Evolutionary conservation across 306 rosid genomes (phyloP), one percentile per base, ranked within the genome.

Genomic region (Gastrolobium bilobum): DNA sequence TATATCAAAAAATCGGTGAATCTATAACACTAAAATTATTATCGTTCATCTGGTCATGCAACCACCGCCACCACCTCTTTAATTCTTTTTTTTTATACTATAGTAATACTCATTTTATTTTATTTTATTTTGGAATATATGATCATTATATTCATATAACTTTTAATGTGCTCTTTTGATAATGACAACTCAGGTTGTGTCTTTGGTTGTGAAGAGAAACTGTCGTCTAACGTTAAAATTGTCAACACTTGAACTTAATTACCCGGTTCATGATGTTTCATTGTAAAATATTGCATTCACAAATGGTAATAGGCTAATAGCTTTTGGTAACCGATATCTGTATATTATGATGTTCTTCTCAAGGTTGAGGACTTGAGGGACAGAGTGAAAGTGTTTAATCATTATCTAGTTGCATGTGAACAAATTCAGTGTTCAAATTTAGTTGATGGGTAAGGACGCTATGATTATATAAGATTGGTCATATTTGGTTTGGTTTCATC

Each of bases 1-100:
- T n/a, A n/a, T n/a, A n/a, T n/a, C n/a, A n/a, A n/a, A n/a, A n/a
- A n/a, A n/a, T n/a, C n/a, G n/a, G n/a, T n/a, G n/a, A n/a, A n/a
- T n/a, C n/a, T n/a, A n/a, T n/a, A n/a, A n/a, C n/a, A n/a, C n/a
- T n/a, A n/a, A n/a, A n/a, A n/a, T n/a, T n/a, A n/a, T n/a, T n/a
- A n/a, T n/a, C n/a, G 94, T 88, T 54, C 86, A 84, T 33, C 70
- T 90, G 83, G 86, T 86, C 42, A 48, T 35, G 5, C 80, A 86
- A 84, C 76, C 80, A 73, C 69, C 79, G n/a, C n/a, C n/a, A n/a
- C 50, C 69, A 11, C 56, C 39, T 44, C 3, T 46, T 76, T 68
- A 59, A 15, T 15, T 30, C 20, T 42, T 4, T 9, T 43, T 73
- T n/a, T n/a, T n/a, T n/a, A n/a, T n/a, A n/a, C n/a, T n/a, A n/a